Evolutionary conservation across 306 rosid species (phyloP), one percentile per base, ranked within the genome.

Genomic region (Vicia villosa): DNA sequence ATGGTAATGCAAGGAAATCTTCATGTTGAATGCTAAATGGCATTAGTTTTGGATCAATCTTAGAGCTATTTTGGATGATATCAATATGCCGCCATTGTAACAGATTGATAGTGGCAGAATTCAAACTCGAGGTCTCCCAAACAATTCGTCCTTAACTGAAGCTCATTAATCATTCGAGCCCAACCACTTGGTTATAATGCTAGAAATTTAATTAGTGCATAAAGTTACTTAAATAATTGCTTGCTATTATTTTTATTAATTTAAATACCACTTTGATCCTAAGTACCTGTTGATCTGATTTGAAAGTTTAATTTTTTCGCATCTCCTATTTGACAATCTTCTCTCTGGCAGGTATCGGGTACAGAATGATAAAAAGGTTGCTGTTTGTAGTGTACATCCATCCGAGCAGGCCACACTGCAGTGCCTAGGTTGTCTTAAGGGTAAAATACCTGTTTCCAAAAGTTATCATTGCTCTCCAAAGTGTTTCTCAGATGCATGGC

Each of bases 401-500:
- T 83, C 99, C 43, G 99, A 95, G 86, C 95, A 83, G 82, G 99
- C 99, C 42, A 91, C 97, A 41, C 63, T 95, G 77, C 99, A 95
- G 89, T 95, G 99, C 81, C 77, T 95, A 73, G 97, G 96, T 56
- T 95, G 99, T 81, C 79, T 95, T 19, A 91, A 95, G 85, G 92
- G 88, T 63, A 95, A 91, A 87, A 82, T 95, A 58, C 93, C 97
- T 63, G 89, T 86, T 74, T 66, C 92, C 45, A 95, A 91, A 81
- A 95, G 99, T 73, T 95, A 91, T 55, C 99, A 95, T 66, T 95
- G 99, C 86, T 76, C 96, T 8, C 85, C 99, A 15, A 95, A 95
- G 84, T 95, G 99, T 79, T 95, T 95, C 78, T 95, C 97, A 28
- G 99, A 95, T 72, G 96, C 99, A 45, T 95, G 99, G 99, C 99